These are phyloP conservation scores for Tuber indicum DNA, from an alignment of 495 filamentous ascomycete species.

Conservation along the genomic window DNA sequence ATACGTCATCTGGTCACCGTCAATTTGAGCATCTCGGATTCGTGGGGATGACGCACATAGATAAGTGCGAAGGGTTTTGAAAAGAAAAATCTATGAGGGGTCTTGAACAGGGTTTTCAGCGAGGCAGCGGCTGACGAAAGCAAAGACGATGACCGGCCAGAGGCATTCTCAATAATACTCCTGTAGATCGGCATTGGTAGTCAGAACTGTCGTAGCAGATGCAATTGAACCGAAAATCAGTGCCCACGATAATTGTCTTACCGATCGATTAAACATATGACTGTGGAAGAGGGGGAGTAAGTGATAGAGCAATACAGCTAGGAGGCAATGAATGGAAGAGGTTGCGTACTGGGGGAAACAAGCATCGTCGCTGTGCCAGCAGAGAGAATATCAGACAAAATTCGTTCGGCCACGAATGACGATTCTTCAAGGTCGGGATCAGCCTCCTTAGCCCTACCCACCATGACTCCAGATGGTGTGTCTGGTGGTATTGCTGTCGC, in stretches of 20 bases:
- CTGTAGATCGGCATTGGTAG: constrained; percentile 47
- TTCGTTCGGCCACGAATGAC: constrained; percentile 19
- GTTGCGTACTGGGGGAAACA: constrained; percentile 58
- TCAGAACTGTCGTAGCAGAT: not conserved
- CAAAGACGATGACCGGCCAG: constrained; percentile 64
- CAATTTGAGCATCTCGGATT: not conserved
- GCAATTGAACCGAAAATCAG: not conserved
- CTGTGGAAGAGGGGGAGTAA: constrained; percentile 6
- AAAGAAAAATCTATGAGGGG: constrained; percentile 65
- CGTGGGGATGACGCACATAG: constrained; percentile 45
- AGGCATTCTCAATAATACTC: constrained; percentile 92
- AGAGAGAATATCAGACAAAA: constrained; percentile 66
- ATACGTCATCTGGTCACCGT: constrained; percentile 56
- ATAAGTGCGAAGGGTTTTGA: constrained; percentile 80
- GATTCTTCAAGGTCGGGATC: not conserved
- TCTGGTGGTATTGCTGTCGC: not conserved
- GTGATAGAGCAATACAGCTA: not conserved
- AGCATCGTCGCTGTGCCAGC: constrained; percentile 72
- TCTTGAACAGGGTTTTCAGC: constrained; percentile 56
- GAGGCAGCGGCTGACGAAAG: constrained; percentile 58
- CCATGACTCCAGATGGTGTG: not conserved
- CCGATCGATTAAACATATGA: constrained; percentile 90
- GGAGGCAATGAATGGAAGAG: not conserved
- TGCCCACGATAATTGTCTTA: constrained; percentile 44
- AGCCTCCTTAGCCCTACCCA: not conserved